phyloP scores from a whole-genome alignment of 1,284 basidiomycete species.

The Leucocoprinus gongylophorus region DNA sequence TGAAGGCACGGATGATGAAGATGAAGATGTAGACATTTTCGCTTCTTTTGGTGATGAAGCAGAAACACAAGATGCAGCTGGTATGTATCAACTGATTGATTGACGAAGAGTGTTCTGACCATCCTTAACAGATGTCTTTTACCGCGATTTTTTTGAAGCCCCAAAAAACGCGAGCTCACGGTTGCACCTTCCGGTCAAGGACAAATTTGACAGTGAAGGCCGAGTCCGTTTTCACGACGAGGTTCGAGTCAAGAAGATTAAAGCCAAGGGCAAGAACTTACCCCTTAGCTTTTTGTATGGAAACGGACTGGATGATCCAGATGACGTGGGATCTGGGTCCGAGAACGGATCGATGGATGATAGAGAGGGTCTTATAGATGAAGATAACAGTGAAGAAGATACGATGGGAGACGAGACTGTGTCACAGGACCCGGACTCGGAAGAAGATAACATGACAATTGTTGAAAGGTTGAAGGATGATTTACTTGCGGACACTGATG shows the following conservation, averaged over 20 bases:
- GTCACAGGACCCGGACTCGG: constrained; percentile 17
- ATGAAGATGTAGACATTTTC: constrained; percentile 64
- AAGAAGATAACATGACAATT: constrained; percentile 28
- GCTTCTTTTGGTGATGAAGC: constrained; percentile 43
- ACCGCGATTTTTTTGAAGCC: constrained; percentile 69
- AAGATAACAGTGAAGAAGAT: constrained; percentile 24
- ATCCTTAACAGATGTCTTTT: constrained; percentile 45
- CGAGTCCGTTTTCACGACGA: constrained; percentile 73
- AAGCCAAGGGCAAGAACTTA: constrained; percentile 54
- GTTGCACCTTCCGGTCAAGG: neutral
- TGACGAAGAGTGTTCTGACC: neutral
- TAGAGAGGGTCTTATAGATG: constrained; percentile 29
- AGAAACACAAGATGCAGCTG: constrained; percentile 38
- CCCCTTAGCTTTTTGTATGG: constrained; percentile 32
- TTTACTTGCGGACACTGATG: constrained; percentile 60
- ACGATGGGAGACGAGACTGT: constrained; percentile 7
- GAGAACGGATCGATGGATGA: constrained; percentile 17
- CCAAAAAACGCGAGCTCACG: constrained; percentile 27
- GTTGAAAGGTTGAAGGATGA: constrained; percentile 61
- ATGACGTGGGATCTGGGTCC: too few species aligned
- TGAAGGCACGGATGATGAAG: constrained; percentile 46
- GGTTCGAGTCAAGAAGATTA: constrained; percentile 75
- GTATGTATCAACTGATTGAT: constrained; percentile 26
- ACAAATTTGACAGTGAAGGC: constrained; percentile 3
- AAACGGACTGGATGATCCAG: constrained; percentile 17